A percentile compares a stretch with the other conserved stretches of the same genome.
These are phyloP conservation scores for Carpinus fangiana DNA, from an alignment of 306 rosid species.

Conservation along the genomic window DNA sequence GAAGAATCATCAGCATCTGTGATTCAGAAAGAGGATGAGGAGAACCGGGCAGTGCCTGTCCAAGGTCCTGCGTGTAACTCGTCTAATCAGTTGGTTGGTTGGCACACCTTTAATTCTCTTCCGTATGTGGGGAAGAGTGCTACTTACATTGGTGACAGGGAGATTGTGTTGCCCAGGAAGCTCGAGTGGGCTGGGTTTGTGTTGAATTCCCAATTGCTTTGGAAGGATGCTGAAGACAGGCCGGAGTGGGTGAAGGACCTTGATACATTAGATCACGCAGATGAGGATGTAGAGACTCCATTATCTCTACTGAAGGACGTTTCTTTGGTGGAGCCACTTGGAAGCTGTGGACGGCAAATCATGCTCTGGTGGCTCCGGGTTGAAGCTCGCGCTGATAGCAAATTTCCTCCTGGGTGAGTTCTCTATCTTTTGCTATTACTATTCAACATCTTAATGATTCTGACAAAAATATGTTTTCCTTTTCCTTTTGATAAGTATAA, in stretches of 20 bases:
- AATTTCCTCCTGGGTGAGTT: slow-evolving; percentile 85
- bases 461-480: slow-evolving; percentile 2
- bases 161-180: slow-evolving; percentile 79
- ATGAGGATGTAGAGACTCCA: slow-evolving; percentile 69
- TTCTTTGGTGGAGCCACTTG: slow-evolving; percentile 90
- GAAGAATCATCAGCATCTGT: slow-evolving; percentile 35
- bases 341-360: slow-evolving; percentile 90
- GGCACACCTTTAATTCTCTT: slow-evolving; percentile 89
- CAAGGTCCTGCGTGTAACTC: slow-evolving; percentile 99
- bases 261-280: slow-evolving; percentile 53
- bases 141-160: slow-evolving; percentile 74
- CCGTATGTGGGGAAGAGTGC: slow-evolving; percentile 70
- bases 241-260: slow-evolving; percentile 87
- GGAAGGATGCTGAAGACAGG: slow-evolving; percentile 75
- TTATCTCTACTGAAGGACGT: slow-evolving; percentile 74
- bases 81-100: slow-evolving; percentile 77
- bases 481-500: not conserved
- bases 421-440: slow-evolving; percentile 20
- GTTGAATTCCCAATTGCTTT: slow-evolving; percentile 82
- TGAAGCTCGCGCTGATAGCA: slow-evolving; percentile 98
- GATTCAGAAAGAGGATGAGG: slow-evolving; percentile 48
- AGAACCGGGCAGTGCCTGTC: slow-evolving; percentile 52
- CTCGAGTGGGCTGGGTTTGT: slow-evolving; percentile 96
- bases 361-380: slow-evolving; percentile 97
- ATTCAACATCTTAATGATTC: not conserved